Base-by-base conservation (phyloP, 176 grass and related monocot genomes). In the Tillandsia leiboldiana region DNA sequence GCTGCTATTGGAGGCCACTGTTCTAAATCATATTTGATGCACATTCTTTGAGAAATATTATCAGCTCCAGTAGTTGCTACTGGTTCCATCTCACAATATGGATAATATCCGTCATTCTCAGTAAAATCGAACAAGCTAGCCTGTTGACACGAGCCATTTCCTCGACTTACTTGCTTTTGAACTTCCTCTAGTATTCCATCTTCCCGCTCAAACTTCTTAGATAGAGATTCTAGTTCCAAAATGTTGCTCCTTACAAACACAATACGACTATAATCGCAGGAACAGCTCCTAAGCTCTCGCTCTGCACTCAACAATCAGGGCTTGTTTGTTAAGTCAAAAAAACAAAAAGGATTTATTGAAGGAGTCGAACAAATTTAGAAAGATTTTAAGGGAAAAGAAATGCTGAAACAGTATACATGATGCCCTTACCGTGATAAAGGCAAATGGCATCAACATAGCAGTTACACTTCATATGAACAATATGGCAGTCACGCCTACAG, bases 401-500 rank as follows among this genome's bases (percentile, higher is more conserved):
- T 26, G 52, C 1, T 5, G 49, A 51, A 12, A 50, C 27, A 68
- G 17, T 15, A 2, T 53, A 74, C 33, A 51, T 76, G 4, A 59
- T 70, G 48, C 50, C 48, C 86, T 69, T 99, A 99, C 95, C 95
- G 5, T 99, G 95, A 75, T 83, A 84, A 51, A 99, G 80, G 75
- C 95, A 99, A 70, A 93, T 77, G 51, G 95, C 85, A 75, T 83
- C 90, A 71, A 86, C 72, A 47, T 79, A 74, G 73, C 95, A 99
- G 70, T 80, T 68, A 61, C 95, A 99, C 53, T 58, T 68, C 57
- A 99, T 86, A 58, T 93, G 79, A 67, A 84, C 79, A 48, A 94
- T 53, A 49, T 93, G 93, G 78, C 95, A 99, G 78, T 90, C 89
- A 72, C 87, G 84, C 57, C 82, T 75, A 58, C 95, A 99, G 49